These are phyloP conservation scores for Nematocida major DNA, from an alignment of 371 early-diverging fungal species.

Conservation along the genomic window DNA sequence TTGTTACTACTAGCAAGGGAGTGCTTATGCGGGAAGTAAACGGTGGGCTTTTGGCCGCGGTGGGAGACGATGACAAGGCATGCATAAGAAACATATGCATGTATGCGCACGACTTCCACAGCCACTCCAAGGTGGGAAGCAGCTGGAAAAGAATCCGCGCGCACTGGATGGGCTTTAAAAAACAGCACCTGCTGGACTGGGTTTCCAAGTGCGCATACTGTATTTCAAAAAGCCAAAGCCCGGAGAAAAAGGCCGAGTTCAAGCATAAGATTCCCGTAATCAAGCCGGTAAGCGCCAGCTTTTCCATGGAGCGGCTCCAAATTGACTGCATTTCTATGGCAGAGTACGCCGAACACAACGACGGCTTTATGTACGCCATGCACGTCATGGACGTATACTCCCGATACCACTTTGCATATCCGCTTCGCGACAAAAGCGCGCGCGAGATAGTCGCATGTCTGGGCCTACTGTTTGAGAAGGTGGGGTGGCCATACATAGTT, in stretches of 20 bases:
- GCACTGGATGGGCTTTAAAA: conserved; percentile 11
- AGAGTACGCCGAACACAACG: background rate
- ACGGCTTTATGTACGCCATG: background rate
- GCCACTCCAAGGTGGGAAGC: background rate
- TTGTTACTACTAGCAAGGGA: conserved; percentile 7
- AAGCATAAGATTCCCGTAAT: background rate
- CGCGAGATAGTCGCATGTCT: background rate
- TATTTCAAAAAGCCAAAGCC: background rate
- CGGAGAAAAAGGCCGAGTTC: too few species aligned
- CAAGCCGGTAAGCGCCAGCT: background rate
- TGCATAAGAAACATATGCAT: background rate
- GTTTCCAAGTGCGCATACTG: background rate
- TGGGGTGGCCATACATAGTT: conserved; percentile 4
- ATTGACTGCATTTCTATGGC: conserved; percentile 2
- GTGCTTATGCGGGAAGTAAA: conserved; percentile 13
- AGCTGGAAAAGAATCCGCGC: conserved; percentile 12
- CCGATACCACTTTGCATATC: background rate
- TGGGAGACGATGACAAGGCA: background rate
- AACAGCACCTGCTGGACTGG: background rate
- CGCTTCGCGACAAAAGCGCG: background rate
- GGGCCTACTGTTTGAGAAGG: background rate
- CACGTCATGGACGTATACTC: background rate
- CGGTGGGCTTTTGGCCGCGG: background rate
- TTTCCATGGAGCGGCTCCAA: conserved; percentile 7
- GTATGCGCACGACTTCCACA: background rate